phyloP scores from a whole-genome alignment of 176 grass and related monocot genomes.

The Carex littledalei region DNA sequence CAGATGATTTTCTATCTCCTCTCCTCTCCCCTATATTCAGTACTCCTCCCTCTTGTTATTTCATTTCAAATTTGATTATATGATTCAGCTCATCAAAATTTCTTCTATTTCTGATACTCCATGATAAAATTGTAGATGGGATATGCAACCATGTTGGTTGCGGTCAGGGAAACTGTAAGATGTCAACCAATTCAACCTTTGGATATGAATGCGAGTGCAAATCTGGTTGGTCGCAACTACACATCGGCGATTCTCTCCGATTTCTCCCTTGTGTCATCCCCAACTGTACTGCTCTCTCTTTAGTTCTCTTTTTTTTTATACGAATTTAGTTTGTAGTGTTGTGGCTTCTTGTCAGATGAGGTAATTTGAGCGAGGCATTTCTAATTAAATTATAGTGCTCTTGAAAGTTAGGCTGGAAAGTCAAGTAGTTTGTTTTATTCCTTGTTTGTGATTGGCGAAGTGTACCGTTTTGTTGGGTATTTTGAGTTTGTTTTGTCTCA shows the following conservation, averaged over 20 bases:
- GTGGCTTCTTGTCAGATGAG: slow-evolving; percentile 5
- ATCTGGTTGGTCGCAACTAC: slow-evolving; percentile 69
- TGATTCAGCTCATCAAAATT: neutral
- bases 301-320: neutral
- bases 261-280: slow-evolving; percentile 90
- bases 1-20: slow-evolving; percentile 66
- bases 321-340: neutral
- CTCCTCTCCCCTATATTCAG: slow-evolving; percentile 55
- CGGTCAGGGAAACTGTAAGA: slow-evolving; percentile 74
- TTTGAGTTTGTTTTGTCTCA: neutral
- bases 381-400: neutral
- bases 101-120: neutral
- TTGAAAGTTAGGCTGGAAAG: slow-evolving; percentile 3
- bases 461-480: neutral
- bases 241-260: slow-evolving; percentile 43
- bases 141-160: slow-evolving; percentile 53
- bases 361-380: neutral
- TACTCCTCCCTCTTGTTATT: slow-evolving; percentile 9
- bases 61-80: neutral
- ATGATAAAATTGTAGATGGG: slow-evolving; percentile 25
- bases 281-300: slow-evolving; percentile 52
- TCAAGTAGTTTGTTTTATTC: neutral
- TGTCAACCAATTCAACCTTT: slow-evolving; percentile 18
- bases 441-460: neutral
- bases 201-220: slow-evolving; percentile 75